Evolutionary conservation across 106 monocot species (phyloP).

Genomic region (Xerophyta viscosa): DNA sequence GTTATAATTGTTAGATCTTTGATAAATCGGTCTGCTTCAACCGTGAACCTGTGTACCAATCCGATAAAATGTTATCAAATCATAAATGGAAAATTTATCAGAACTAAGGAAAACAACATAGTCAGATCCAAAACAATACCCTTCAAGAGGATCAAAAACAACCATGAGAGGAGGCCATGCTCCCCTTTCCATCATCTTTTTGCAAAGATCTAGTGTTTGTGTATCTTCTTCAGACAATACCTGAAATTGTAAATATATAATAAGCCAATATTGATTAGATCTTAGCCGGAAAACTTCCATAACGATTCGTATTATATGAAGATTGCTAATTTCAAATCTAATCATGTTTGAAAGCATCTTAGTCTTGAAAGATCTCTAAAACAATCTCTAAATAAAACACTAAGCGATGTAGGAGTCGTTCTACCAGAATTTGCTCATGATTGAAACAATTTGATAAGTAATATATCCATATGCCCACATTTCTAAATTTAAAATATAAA

Average conservation of each 20-base stretch:
- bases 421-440: too few relatives aligned
- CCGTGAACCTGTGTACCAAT: conserved; percentile 69
- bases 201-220: conserved; percentile 62
- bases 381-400: too few relatives aligned
- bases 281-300: background rate
- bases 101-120: background rate
- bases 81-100: background rate
- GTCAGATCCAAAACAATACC: conserved; percentile 16
- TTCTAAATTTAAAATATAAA: too few relatives aligned
- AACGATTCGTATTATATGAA: background rate
- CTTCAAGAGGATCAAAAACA: conserved; percentile 67
- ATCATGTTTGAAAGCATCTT: too few relatives aligned
- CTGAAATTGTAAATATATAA: conserved; percentile 15
- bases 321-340: too few relatives aligned
- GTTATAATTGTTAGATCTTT: conserved; percentile 83
- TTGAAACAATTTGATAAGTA: too few relatives aligned
- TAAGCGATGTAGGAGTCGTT: too few relatives aligned
- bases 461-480: too few relatives aligned
- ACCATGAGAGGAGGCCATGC: conserved; percentile 87
- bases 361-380: too few relatives aligned
- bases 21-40: conserved; percentile 85
- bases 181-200: conserved; percentile 86
- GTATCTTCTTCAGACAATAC: conserved; percentile 65
- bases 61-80: background rate
- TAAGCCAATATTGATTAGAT: background rate